These are phyloP conservation scores for Candida quercuum DNA, from an alignment of 805 yeast species.

Conservation along the genomic window DNA sequence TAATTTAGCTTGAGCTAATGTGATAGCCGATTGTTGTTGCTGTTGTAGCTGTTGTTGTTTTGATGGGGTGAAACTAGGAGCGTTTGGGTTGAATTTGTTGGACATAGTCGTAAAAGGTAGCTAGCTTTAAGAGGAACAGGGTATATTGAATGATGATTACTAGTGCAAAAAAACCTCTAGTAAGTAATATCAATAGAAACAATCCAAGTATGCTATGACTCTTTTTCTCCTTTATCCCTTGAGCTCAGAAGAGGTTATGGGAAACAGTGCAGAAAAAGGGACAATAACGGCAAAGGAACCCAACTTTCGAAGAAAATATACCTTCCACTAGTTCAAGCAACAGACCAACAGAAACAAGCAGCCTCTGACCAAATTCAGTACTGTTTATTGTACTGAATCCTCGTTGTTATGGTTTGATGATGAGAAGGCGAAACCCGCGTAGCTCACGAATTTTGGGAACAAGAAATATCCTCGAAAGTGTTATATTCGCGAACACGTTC, in stretches of 20 bases:
- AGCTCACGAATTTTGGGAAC: neutral
- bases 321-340: too few relatives aligned
- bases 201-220: too few relatives aligned
- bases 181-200: too few relatives aligned
- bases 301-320: too few relatives aligned
- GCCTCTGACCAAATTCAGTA: neutral
- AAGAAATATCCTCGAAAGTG: too few relatives aligned
- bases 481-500: too few relatives aligned
- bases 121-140: neutral
- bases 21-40: neutral
- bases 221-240: too few relatives aligned
- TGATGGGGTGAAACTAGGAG: slow-evolving; percentile 17
- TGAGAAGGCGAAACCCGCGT: neutral
- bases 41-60: slow-evolving; percentile 1
- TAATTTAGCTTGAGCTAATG: neutral
- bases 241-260: too few relatives aligned
- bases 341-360: too few relatives aligned
- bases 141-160: neutral
- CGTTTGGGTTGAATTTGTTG: slow-evolving; percentile 16
- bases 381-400: neutral
- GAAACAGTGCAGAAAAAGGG: too few relatives aligned
- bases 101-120: slow-evolving; percentile 7
- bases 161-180: neutral
- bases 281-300: too few relatives aligned
- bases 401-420: neutral